phyloP scores from a whole-genome alignment of 2,329 filamentous ascomycete genomes.

The Cladosporium sp. region DNA sequence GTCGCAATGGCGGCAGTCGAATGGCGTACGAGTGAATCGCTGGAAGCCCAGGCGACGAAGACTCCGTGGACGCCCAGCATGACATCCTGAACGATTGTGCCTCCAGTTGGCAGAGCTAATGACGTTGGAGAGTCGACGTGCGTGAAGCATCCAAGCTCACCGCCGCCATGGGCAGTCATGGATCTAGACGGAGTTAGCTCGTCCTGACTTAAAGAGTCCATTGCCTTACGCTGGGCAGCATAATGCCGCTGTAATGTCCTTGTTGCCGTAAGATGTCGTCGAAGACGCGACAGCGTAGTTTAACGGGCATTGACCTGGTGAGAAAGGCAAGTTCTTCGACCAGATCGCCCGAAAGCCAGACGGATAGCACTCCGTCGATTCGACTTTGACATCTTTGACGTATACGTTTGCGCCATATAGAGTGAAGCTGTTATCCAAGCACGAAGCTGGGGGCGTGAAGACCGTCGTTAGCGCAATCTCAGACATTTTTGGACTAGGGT shows the following conservation, averaged over 20 bases:
- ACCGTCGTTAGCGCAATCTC: background rate
- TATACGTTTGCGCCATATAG: background rate
- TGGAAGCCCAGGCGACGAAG: background rate
- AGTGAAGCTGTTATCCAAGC: background rate
- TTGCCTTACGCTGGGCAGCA: background rate
- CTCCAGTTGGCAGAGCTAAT: background rate
- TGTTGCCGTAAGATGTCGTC: no score
- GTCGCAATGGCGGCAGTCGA: background rate
- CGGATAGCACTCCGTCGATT: constrained; percentile 1
- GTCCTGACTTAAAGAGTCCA: background rate
- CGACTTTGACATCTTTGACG: background rate
- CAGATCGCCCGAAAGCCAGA: background rate
- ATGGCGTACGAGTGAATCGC: background rate
- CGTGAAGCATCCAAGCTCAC: background rate
- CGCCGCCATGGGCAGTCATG: background rate
- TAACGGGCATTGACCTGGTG: background rate
- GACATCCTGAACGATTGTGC: background rate
- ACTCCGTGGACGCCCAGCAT: background rate
- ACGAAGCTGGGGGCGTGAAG: background rate
- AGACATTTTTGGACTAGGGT: background rate
- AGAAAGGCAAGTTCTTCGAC: background rate
- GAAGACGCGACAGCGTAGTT: background rate
- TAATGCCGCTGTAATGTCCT: background rate
- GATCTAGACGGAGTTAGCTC: background rate
- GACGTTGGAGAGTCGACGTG: background rate